Evolutionary conservation across 257 asterid species (phyloP), one percentile per base, ranked within the genome.

Genomic region (Nicotiana tabacum): DNA sequence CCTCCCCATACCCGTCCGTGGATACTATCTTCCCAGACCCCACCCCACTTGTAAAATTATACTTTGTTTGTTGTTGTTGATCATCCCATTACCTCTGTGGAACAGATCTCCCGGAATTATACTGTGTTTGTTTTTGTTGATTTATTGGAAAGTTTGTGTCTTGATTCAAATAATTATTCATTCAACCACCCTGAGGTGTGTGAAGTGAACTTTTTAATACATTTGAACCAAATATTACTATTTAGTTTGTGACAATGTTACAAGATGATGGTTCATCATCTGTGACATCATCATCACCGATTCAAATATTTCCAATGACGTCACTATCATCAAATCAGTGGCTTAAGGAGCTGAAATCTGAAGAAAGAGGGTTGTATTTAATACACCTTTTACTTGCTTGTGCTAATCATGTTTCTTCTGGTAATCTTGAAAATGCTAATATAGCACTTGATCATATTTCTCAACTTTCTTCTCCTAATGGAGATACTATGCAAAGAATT

Each of bases 211-310:
- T 30, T 10, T 8, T 78, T 29, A 1, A 8, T 2, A 29, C 7
- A 77, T 3, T 77, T 15, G 32, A 66, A 66, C 66, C 66, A 51
- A 30, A 64, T 43, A 33, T n/a, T 76, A 15, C 17, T 83, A 69
- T 5, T 35, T 35, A 5, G 3, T 65, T 46, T 53, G 80, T 83
- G 65, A 81, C 78, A 81, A 95, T 93, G 99, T 86, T 92, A 89
- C 97, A 92, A 89, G 99, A 94, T 81, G 99, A 95, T 70, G 97
- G 98, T 85, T 94, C 97, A 68, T 90, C 97, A 39, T 92, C 98
- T 80, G 93, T 93, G 33, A 92, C 93, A 16, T 79, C 83, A 60
- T 93, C 97, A 60, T 91, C 97, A 24, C 96, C 97, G 0, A 82
- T 91, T 43, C 97, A 90, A 90, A 78, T 81, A 83, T 88, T 90